phyloP scores from a whole-genome alignment of 352 stramenopile genomes.

The Globisporangium carolinianum region DNA sequence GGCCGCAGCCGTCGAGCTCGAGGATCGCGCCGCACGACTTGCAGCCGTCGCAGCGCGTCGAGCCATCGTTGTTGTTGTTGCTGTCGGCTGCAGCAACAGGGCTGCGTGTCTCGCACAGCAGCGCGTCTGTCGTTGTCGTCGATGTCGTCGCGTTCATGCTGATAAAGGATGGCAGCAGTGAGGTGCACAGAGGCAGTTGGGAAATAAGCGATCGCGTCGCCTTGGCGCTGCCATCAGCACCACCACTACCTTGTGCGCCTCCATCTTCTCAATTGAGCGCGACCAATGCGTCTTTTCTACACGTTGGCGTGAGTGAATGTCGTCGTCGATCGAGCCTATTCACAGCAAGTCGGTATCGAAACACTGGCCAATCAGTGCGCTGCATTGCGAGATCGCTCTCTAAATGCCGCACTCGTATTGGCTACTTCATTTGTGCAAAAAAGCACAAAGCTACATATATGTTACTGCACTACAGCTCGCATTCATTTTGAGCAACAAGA shows the following conservation, averaged over 20 bases:
- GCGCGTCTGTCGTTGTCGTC: neutral
- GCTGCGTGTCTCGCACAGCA: neutral
- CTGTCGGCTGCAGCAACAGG: neutral
- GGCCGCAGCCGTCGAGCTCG: slow-evolving; percentile 58
- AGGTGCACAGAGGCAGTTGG: slow-evolving; percentile 15
- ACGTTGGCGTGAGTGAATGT: too few relatives aligned
- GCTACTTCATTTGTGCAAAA: too few relatives aligned
- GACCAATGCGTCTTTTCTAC: slow-evolving; percentile 1
- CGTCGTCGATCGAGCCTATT: too few relatives aligned
- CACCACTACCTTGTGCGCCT: neutral
- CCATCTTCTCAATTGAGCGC: too few relatives aligned
- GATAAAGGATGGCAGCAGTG: neutral
- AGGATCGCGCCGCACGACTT: slow-evolving; percentile 64
- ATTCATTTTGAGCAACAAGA: too few relatives aligned
- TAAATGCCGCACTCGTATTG: too few relatives aligned
- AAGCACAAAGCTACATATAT: too few relatives aligned
- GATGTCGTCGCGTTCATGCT: slow-evolving; percentile 10
- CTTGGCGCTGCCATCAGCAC: neutral
- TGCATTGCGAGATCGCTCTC: too few relatives aligned
- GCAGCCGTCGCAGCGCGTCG: slow-evolving; percentile 63
- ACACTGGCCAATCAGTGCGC: too few relatives aligned
- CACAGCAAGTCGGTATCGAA: too few relatives aligned
- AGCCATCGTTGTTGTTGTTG: slow-evolving; percentile 19
- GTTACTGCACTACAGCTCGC: too few relatives aligned
- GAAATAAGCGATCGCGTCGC: slow-evolving; percentile 19